phyloP scores from a whole-genome alignment of 305 asterid genomes.

The Rubia balearica region DNA sequence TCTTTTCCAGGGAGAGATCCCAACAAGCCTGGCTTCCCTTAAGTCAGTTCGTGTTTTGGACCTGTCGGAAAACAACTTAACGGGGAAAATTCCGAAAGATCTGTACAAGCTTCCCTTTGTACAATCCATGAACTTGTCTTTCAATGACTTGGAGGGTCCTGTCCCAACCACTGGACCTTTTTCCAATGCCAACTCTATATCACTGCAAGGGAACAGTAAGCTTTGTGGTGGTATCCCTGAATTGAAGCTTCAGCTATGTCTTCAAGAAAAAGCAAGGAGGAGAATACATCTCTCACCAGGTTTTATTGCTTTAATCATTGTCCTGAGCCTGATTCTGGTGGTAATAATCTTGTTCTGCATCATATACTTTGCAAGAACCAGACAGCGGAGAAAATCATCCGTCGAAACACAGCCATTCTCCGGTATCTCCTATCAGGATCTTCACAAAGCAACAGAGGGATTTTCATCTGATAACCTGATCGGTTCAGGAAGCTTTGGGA shows the following conservation, averaged over 20 bases:
- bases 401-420: constrained; percentile 3
- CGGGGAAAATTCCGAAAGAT: constrained; percentile 23
- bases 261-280: constrained; percentile 5
- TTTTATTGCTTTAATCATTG: constrained; percentile 6
- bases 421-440: constrained; percentile 23
- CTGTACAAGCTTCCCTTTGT: constrained; percentile 17
- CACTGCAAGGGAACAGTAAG: constrained; percentile 21
- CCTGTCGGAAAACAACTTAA: constrained; percentile 21
- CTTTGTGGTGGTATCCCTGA: constrained; percentile 30
- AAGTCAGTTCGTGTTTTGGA: constrained; percentile 21
- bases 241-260: constrained; percentile 19
- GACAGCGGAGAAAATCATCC: neutral
- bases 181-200: constrained; percentile 16
- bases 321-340: neutral
- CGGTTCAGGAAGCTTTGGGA: constrained; percentile 10
- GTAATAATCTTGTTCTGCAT: constrained; percentile 7
- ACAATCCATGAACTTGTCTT: constrained; percentile 21
- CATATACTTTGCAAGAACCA: neutral
- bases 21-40: constrained; percentile 16
- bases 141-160: constrained; percentile 25
- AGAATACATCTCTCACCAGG: neutral
- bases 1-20: constrained; percentile 21
- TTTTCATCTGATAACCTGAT: constrained; percentile 22
- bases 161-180: constrained; percentile 20
- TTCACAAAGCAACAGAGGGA: constrained; percentile 26